phyloP scores from a whole-genome alignment of 768 basidiomycete genomes.

The Pleurotus ostreatus region DNA sequence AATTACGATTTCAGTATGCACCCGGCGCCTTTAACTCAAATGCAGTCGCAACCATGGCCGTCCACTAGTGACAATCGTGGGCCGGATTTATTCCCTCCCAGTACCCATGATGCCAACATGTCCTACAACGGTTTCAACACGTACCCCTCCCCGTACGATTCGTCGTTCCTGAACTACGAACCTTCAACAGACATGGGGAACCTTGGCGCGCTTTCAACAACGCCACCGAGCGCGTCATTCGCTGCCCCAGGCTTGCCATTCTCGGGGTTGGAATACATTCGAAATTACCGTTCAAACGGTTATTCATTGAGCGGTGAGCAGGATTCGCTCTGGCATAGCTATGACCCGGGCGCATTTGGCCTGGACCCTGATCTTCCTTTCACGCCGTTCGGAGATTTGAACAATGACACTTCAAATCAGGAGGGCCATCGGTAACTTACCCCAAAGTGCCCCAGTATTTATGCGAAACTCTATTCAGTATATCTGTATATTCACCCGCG shows the following conservation, averaged over 20 bases:
- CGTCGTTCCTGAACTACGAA: constrained; percentile 34
- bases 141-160: constrained; percentile 36
- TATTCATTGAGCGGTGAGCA: constrained; percentile 40
- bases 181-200: constrained; percentile 33
- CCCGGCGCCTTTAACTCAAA: constrained; percentile 12
- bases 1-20: constrained; percentile 52
- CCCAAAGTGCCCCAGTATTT: background rate
- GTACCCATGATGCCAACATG: constrained; percentile 33
- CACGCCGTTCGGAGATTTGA: constrained; percentile 39
- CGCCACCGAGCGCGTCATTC: constrained; percentile 62
- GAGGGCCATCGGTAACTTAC: constrained; percentile 27
- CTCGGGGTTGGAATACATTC: constrained; percentile 78
- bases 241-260: constrained; percentile 77
- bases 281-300: constrained; percentile 63
- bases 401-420: constrained; percentile 27
- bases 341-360: constrained; percentile 72
- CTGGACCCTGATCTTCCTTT: constrained; percentile 79
- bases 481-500: background rate
- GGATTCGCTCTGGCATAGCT: constrained; percentile 55
- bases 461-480: background rate
- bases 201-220: constrained; percentile 45
- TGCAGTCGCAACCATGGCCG: constrained; percentile 23
- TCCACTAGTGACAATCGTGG: constrained; percentile 27
- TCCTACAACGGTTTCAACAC: constrained; percentile 43
- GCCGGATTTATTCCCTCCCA: constrained; percentile 41